Evolutionary conservation across 1,284 basidiomycete genomes (phyloP), one percentile per base, ranked within the genome.

Genomic region (Ceratobasidium papillatum): DNA sequence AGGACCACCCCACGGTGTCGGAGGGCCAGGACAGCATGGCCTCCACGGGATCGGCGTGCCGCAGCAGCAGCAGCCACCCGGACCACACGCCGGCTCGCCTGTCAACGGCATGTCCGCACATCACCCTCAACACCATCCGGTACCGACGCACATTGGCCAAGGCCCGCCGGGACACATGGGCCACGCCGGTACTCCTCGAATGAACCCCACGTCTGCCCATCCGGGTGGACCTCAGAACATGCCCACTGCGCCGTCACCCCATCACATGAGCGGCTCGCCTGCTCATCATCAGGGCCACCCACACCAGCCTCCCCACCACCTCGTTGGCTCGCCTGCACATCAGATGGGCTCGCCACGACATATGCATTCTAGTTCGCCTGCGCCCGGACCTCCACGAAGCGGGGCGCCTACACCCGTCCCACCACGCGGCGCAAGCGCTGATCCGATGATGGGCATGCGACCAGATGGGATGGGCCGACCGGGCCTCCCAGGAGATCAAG

Each of bases 1-100:
- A 49, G 65, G 63, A 34, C 63, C 61, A 14, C 61, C n/a, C 14
- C 65, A 69, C 65, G 52, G 66, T 71, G 66, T 71, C 66, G 66
- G 66, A 54, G 66, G 66, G 66, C 22, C 65, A 3, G 43, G n/a
- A n/a, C 66, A 71, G 41, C 66, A 71, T 43, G 38, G 49, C 3
- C 12, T 54, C 11, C 66, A 58, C 30, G 63, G 45, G 0, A 47
- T 62, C 3, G 59, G 59, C 22, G 59, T 22, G 8, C 59, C 36
- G 25, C 38, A 47, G 25, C 59, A 43, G 19, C 66, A 69, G 38
- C 47, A 32, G 65, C 65, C 65, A 36, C 54, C 66, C 32, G 45
- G 43, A 17, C 66, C 43, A n/a, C 27, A 54, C 27, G 66, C 54
- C n/a, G 34, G 30, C 14, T 58, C 54, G 1, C 66, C 66, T 14